Evolutionary conservation across 75 land plant species (phyloP), one percentile per base, ranked within the genome.

Genomic region (Pinus tabuliformis): DNA sequence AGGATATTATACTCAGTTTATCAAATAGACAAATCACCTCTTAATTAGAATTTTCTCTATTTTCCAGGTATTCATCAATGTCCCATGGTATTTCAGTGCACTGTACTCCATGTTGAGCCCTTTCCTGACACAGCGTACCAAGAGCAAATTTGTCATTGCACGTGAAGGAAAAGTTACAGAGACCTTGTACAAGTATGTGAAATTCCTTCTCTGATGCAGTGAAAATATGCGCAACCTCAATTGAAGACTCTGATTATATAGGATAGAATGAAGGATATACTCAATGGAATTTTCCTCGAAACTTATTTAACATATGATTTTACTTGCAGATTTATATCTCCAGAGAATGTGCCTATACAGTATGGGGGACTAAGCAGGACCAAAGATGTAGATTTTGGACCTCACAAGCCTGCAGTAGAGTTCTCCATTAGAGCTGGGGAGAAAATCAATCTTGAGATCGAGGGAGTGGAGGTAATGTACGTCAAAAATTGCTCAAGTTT

Each of bases 81-180:
- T 89, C 39, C 98, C 98, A 8, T 93, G 95, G 96, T 95, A 93
- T 83, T 95, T 93, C 79, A 93, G 90, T 42, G 62, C 91, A 66
- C 21, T 95, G 64, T 93, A 95, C 62, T 83, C 93, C 6, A 82
- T 95, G 83, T 77, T 89, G 73, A 93, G 96, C 74, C 94, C 96
- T 7, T 89, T 95, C 68, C 58, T 93, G 21, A 93, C 98, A 17
- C 92, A 91, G 36, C 75, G 96, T 72, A 93, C 93, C 1, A 95
- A 95, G 96, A 95, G 96, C 89, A 95, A 95, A 78, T 88, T 95
- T 63, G 90, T 92, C 20, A 82, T 93, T 5, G 88, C 93, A 45
- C 86, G 83, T 68, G 87, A 89, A 58, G 90, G 90, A 13, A 86
- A 88, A 78, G 89, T 84, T 13, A 83, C 98, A 4, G 93, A 91